A percentile compares a stretch with the other conserved stretches of the same genome.
Evolutionary conservation across 176 grass and related monocot genomes (phyloP).

Genomic region (Raddia guianensis): DNA sequence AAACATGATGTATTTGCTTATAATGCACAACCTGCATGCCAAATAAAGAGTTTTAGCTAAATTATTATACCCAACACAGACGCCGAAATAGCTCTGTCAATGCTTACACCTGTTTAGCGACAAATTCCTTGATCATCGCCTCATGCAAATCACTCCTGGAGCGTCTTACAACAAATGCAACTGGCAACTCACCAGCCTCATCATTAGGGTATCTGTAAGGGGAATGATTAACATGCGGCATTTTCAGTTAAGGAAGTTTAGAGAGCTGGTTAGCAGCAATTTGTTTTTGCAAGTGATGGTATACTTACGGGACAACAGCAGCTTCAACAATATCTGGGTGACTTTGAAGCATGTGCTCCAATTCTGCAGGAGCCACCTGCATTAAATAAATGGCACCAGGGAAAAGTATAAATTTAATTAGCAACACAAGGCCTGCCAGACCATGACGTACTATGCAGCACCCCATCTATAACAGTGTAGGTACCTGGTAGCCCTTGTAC

Average conservation of each 20-base stretch:
- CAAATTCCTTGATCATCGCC: conserved; percentile 45
- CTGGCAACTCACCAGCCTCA: conserved; percentile 47
- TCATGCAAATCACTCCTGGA: conserved; percentile 19
- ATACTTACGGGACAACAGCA: conserved; percentile 49
- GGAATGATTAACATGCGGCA: neutral
- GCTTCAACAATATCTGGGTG: conserved; percentile 56
- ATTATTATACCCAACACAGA: neutral
- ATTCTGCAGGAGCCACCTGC: conserved; percentile 53
- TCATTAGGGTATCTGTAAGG: conserved; percentile 45
- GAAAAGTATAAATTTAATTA: neutral
- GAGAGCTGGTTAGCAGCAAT: neutral
- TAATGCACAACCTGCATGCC: conserved; percentile 51
- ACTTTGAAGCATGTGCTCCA: conserved; percentile 54
- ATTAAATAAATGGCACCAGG: conserved; percentile 2
- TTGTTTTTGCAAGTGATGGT: neutral
- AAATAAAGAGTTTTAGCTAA: neutral
- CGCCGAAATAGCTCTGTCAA: neutral
- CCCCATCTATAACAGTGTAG: neutral
- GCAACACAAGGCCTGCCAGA: neutral
- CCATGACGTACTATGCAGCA: neutral
- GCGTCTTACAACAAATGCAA: conserved; percentile 42
- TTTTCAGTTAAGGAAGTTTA: neutral
- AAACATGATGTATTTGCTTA: conserved; percentile 53
- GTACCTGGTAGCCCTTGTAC: conserved; percentile 68
- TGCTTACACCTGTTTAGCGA: conserved; percentile 42